Conservation (phyloP, 2,329 filamentous ascomycete species). For the Taxawa tesnikishii region DNA sequence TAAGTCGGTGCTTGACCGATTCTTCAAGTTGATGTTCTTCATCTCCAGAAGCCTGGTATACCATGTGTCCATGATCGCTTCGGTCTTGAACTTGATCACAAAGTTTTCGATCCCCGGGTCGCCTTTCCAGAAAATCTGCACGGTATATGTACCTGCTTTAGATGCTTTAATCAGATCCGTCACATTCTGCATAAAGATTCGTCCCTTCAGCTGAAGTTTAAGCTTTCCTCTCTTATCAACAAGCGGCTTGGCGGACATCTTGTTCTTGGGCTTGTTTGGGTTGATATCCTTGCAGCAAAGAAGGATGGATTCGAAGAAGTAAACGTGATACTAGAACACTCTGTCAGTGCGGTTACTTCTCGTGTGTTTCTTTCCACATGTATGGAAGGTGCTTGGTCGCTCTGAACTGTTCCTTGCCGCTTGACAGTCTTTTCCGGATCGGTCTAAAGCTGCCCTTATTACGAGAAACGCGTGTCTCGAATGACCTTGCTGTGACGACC, state of each 20-base stretch:
- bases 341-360: no score
- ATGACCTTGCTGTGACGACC: no score
- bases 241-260: constrained; percentile 58
- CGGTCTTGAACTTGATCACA: constrained; percentile 82
- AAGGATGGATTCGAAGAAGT: constrained; percentile 89
- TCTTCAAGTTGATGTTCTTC: constrained; percentile 5
- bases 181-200: constrained; percentile 98
- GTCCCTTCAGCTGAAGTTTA: constrained; percentile 78
- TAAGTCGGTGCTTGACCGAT: neutral
- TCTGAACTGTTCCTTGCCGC: no score
- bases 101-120: constrained; percentile 94
- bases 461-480: no score
- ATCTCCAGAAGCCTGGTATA: constrained; percentile 8
- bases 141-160: constrained; percentile 89
- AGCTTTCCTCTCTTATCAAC: constrained; percentile 63
- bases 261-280: constrained; percentile 65
- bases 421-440: no score
- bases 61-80: constrained; percentile 92
- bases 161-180: constrained; percentile 82
- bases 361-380: no score
- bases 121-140: constrained; percentile 98
- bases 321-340: constrained; percentile 98
- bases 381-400: no score
- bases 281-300: constrained; percentile 95
- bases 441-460: no score